Base-by-base conservation (phyloP, 805 yeast genomes). In the Lipomyces yamadae region DNA sequence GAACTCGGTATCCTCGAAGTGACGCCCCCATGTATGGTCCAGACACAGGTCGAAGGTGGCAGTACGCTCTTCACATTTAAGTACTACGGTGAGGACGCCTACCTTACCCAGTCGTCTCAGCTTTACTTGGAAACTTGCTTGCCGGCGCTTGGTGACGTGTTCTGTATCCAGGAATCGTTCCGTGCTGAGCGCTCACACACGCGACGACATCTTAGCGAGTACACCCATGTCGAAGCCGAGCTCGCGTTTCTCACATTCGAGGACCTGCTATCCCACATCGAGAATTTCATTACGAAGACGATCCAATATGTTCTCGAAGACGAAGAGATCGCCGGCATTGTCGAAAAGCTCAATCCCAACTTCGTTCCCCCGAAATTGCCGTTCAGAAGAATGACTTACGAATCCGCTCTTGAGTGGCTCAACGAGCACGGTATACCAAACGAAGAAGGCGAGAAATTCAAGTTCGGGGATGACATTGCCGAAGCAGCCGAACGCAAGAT, bases 21-120 rank as follows among this genome's bases (percentile, higher is more conserved):
- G 67, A 95, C 98, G 52, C 98, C 99, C 57, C 99, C 99, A 76
- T 93, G 98, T 81, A 95, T 95, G 98, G 99, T 95, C 64, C 99
- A 95, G 82, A 93, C 97, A 52, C 98, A 95, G 83, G 99, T 95
- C 67, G 99, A 95, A 82, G 99, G 99, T 78, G 99, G 99, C 63
- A 90, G 98, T 52, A 95, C 99, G 18, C 83, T 95, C 76, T 95
- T 95, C 84, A 87, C 88, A 75, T 83, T 95, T 82, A 90, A 91
- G 78, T 95, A 96, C 83, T 95, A 95, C 78, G 98, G 97, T 63
- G 96, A 95, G 82, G 95, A 93, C 78, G 98, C 99, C 10, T 95
- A 82, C 80, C 84, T 95, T 76, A 96, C 99, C 24, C 99, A 95
- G 82, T 90, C 97, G 7, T 94, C 98, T 18, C 99, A 95, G 83